Evolutionary conservation across 331 rosid species (phyloP).

Genomic region (Erythrophleum ivorense): DNA sequence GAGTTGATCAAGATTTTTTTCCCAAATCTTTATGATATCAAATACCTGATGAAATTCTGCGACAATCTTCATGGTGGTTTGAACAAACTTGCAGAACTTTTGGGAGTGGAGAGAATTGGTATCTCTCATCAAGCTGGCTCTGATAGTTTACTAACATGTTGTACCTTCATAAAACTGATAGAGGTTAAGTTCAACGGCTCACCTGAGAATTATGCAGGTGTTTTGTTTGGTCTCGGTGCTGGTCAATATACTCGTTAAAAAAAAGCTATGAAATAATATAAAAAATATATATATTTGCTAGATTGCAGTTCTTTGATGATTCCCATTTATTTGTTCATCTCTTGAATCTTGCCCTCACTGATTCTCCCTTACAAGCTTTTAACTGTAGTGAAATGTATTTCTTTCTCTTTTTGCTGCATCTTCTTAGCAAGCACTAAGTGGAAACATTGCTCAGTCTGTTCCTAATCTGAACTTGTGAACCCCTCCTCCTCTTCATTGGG

Average conservation of each 20-base stretch:
- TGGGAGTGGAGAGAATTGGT: constrained; percentile 55
- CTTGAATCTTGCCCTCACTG: not conserved
- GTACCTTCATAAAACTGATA: constrained; percentile 36
- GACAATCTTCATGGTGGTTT: constrained; percentile 55
- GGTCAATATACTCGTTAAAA: not conserved
- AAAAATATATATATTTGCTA: not conserved
- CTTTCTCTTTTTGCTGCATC: not conserved
- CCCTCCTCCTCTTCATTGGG: not conserved
- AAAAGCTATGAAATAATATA: not conserved
- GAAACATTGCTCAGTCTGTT: not conserved
- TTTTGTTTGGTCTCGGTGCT: not conserved
- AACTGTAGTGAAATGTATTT: not conserved
- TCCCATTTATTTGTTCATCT: not conserved
- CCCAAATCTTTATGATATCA: constrained; percentile 55
- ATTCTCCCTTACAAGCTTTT: not conserved
- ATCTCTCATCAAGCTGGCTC: constrained; percentile 66
- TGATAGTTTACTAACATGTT: constrained; percentile 55
- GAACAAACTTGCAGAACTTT: constrained; percentile 44
- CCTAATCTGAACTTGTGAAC: not conserved
- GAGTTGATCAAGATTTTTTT: constrained; percentile 38
- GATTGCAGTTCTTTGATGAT: not conserved
- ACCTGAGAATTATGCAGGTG: not conserved
- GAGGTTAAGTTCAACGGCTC: not conserved
- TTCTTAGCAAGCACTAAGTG: not conserved
- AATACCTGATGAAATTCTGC: constrained; percentile 54